These are phyloP conservation scores for Chimonanthus salicifolius DNA, from an alignment of 164 flowering plant species.

Conservation along the genomic window DNA sequence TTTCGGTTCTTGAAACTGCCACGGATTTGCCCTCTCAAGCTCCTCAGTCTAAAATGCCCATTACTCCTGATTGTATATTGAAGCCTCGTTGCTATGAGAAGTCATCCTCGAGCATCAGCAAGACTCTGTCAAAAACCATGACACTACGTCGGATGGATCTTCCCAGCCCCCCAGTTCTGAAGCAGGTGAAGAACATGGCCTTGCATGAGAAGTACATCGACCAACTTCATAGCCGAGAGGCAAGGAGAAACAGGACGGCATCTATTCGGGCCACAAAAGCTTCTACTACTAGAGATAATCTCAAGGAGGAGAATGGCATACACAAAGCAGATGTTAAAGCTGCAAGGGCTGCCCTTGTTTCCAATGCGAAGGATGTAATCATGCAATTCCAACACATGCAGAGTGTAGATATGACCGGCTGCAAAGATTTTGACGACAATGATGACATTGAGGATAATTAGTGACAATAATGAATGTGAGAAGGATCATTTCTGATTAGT, in stretches of 20 bases:
- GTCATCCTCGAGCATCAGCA: constrained; percentile 28
- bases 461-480: constrained; percentile 30
- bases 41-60: constrained; percentile 12
- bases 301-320: constrained; percentile 7
- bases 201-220: constrained; percentile 88
- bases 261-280: constrained; percentile 16
- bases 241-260: constrained; percentile 45
- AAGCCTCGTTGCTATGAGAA: constrained; percentile 18
- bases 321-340: constrained; percentile 14
- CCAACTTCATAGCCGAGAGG: constrained; percentile 64
- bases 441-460: background rate
- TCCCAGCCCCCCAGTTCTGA: constrained; percentile 71
- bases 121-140: constrained; percentile 37
- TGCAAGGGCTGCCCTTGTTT: constrained; percentile 13
- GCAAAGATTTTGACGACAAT: constrained; percentile 35
- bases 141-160: constrained; percentile 21
- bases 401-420: constrained; percentile 13
- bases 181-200: constrained; percentile 65
- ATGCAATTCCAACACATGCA: constrained; percentile 18
- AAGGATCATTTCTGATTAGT: constrained; percentile 1
- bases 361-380: constrained; percentile 9
- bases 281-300: constrained; percentile 10
- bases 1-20: constrained; percentile 57
- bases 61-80: constrained; percentile 39
- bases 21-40: constrained; percentile 20